Evolutionary conservation across 805 yeast genomes (phyloP).

Genomic region (Saturnispora sanitii): DNA sequence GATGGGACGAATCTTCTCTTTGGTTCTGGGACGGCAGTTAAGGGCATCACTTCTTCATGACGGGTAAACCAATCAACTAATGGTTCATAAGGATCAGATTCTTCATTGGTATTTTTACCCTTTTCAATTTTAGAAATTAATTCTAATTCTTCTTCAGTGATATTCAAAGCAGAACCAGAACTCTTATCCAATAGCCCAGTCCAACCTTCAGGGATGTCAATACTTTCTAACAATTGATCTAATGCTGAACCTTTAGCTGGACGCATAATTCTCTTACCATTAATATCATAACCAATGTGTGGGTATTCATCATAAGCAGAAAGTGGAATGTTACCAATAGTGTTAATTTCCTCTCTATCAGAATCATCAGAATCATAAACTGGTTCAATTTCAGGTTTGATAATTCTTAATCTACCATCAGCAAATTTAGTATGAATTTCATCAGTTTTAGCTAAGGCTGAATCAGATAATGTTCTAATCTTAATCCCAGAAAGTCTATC

Average conservation of each 20-base stretch:
- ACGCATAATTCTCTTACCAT: constrained; percentile 97
- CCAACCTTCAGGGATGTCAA: constrained; percentile 97
- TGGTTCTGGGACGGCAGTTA: constrained; percentile 92
- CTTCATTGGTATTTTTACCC: constrained; percentile 75
- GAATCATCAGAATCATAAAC: constrained; percentile 92
- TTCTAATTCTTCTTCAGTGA: constrained; percentile 81
- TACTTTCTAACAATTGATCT: constrained; percentile 78
- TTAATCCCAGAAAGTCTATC: constrained; percentile 47
- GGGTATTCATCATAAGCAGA: constrained; percentile 96
- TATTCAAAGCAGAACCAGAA: constrained; percentile 77
- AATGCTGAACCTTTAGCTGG: constrained; percentile 96
- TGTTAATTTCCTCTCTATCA: constrained; percentile 69
- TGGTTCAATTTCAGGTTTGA: constrained; percentile 88
- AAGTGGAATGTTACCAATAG: constrained; percentile 88
- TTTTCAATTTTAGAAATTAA: constrained; percentile 76
- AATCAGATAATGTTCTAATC: constrained; percentile 40
- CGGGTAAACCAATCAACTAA: constrained; percentile 92
- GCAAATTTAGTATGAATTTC: constrained; percentile 42
- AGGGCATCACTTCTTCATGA: constrained; percentile 78
- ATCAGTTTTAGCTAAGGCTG: constrained; percentile 24
- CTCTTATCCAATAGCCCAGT: constrained; percentile 88
- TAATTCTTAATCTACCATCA: constrained; percentile 71
- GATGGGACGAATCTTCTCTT: constrained; percentile 95
- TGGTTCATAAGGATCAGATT: constrained; percentile 83
- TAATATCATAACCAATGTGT: constrained; percentile 92